phyloP scores from a whole-genome alignment of 768 basidiomycete species.

The Cantharellus anzutake region DNA sequence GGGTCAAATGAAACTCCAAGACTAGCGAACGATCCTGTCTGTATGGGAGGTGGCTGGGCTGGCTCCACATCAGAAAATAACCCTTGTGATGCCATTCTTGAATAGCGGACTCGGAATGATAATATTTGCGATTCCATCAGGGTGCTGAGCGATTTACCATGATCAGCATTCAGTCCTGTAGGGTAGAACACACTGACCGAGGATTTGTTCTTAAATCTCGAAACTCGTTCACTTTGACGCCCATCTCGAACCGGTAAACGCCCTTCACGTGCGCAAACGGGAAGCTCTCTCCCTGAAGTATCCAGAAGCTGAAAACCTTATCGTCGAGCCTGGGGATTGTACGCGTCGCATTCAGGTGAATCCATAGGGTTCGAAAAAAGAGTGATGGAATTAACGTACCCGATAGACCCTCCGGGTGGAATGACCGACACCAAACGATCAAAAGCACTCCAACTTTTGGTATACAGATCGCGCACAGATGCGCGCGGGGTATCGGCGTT shows the following conservation, averaged over 20 bases:
- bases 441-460: slow-evolving; percentile 84
- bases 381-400: slow-evolving; percentile 27
- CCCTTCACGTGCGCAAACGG: slow-evolving; percentile 68
- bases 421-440: slow-evolving; percentile 77
- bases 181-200: slow-evolving; percentile 16
- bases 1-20: slow-evolving; percentile 61
- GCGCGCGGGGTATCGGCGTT: slow-evolving; percentile 75
- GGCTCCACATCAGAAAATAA: slow-evolving; percentile 24
- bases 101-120: slow-evolving; percentile 68
- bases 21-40: background rate
- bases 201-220: slow-evolving; percentile 79
- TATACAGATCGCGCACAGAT: slow-evolving; percentile 77
- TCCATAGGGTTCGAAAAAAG: background rate
- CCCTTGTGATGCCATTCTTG: slow-evolving; percentile 30
- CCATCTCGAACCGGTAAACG: slow-evolving; percentile 74
- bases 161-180: background rate
- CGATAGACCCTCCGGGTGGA: slow-evolving; percentile 78
- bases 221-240: slow-evolving; percentile 75
- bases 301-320: slow-evolving; percentile 82
- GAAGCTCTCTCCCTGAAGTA: slow-evolving; percentile 58
- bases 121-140: slow-evolving; percentile 67
- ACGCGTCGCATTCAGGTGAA: background rate
- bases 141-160: slow-evolving; percentile 20
- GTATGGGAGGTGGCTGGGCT: slow-evolving; percentile 18
- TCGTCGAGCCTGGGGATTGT: slow-evolving; percentile 48